These are phyloP conservation scores for Lepidopterella palustris DNA, from an alignment of 495 filamentous ascomycete genomes.

Conservation along the genomic window DNA sequence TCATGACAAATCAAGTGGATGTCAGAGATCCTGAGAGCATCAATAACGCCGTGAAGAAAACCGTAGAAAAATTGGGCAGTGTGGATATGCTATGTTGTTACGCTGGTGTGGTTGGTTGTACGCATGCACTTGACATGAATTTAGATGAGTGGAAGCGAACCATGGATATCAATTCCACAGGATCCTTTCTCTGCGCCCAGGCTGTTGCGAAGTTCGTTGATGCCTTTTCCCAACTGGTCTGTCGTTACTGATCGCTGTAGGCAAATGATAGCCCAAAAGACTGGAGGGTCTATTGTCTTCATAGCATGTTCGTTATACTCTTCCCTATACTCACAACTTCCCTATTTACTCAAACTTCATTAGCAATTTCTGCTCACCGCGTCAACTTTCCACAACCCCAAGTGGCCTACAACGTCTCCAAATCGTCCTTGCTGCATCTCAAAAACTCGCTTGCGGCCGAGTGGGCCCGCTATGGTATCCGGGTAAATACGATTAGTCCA, in stretches of 20 bases:
- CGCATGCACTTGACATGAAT: constrained; percentile 50
- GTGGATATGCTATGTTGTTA: constrained; percentile 58
- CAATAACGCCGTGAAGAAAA: constrained; percentile 41
- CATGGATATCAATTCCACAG: constrained; percentile 63
- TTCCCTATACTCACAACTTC: not conserved
- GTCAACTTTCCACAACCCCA: constrained; percentile 67
- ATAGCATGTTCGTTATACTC: constrained; percentile 41
- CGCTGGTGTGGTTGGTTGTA: constrained; percentile 59
- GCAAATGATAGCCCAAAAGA: constrained; percentile 28
- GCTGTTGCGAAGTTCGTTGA: constrained; percentile 47
- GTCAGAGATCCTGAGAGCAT: constrained; percentile 45
- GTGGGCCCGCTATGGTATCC: constrained; percentile 57
- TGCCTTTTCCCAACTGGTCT: constrained; percentile 28
- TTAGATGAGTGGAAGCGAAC: constrained; percentile 51
- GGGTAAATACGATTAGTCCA: constrained; percentile 63
- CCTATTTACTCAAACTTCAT: not conserved
- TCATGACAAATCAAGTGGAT: constrained; percentile 48
- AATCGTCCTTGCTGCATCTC: constrained; percentile 55
- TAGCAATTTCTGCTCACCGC: constrained; percentile 55
- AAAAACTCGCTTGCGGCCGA: constrained; percentile 59
- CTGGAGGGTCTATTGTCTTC: constrained; percentile 59
- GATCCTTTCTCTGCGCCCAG: constrained; percentile 62
- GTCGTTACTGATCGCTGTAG: constrained; percentile 22
- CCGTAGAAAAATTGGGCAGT: constrained; percentile 41
- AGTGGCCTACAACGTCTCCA: constrained; percentile 63